A percentile compares a stretch with the other conserved stretches of the same genome.
phyloP scores from a whole-genome alignment of 139 green algal species.

The Asterochloris sp. region DNA sequence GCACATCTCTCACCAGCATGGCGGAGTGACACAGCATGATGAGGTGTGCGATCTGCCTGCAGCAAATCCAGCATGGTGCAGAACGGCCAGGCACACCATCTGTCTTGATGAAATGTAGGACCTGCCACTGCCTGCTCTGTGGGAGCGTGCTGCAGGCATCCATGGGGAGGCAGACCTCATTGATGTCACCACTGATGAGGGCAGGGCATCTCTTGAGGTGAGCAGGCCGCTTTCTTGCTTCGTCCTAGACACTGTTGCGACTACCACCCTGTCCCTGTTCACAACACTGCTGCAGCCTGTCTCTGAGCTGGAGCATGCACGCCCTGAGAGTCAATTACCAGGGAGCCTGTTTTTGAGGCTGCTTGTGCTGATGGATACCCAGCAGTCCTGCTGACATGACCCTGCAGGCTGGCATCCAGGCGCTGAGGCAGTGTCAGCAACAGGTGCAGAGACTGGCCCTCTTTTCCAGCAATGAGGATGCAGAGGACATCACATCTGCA shows the following conservation, averaged over 20 bases:
- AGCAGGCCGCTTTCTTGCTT: no score
- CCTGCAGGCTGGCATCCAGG: background rate
- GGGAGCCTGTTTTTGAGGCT: background rate
- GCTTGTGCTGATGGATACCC: background rate
- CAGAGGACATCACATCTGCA: constrained; percentile 60
- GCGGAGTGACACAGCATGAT: no score
- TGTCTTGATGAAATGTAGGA: no score
- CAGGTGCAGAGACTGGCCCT: constrained; percentile 36
- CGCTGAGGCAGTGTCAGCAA: background rate
- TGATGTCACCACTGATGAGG: no score
- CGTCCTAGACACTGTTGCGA: no score
- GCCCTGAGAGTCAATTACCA: background rate
- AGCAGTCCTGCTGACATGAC: background rate
- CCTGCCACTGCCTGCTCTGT: no score
- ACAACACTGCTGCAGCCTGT: background rate
- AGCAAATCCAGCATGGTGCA: no score
- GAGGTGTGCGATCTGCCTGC: no score
- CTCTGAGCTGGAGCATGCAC: background rate
- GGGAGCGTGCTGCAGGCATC: no score
- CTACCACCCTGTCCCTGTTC: background rate
- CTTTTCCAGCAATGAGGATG: constrained; percentile 76
- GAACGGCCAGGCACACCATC: no score
- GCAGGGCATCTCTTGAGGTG: no score
- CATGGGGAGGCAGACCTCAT: no score
- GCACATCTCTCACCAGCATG: background rate